Percentiles rank a stretch among this genome's conserved stretches.
Conservation (phyloP, 2,329 filamentous ascomycete species). For the Penicillium carneum region DNA sequence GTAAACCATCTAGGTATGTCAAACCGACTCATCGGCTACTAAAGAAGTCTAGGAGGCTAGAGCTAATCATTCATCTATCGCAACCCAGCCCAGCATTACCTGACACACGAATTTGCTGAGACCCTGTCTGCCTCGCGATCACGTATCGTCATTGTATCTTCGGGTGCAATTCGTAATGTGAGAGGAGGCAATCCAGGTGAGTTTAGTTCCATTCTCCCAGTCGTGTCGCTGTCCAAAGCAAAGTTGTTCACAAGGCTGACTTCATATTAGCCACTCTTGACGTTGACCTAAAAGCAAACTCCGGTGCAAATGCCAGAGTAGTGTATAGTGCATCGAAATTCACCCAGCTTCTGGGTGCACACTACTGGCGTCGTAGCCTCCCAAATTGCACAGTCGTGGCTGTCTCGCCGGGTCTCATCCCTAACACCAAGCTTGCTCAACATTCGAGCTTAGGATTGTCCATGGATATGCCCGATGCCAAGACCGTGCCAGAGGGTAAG, state of each 20-base stretch:
- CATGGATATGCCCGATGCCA: slow-evolving; percentile 38
- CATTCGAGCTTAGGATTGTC: slow-evolving; percentile 22
- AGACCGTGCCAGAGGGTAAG: slow-evolving; percentile 37
- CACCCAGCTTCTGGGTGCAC: slow-evolving; percentile 33
- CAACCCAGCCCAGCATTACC: slow-evolving; percentile 33
- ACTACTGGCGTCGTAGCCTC: slow-evolving; percentile 37
- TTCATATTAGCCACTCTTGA: slow-evolving; percentile 33
- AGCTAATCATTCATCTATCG: background rate
- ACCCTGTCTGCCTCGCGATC: slow-evolving; percentile 30
- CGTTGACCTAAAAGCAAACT: slow-evolving; percentile 33
- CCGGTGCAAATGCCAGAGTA: slow-evolving; percentile 26
- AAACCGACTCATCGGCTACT: background rate
- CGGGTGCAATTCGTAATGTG: slow-evolving; percentile 35
- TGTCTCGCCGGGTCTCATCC: slow-evolving; percentile 36
- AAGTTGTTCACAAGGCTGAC: background rate
- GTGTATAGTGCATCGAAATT: slow-evolving; percentile 40
- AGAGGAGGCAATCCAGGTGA: slow-evolving; percentile 32
- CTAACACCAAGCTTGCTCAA: slow-evolving; percentile 31
- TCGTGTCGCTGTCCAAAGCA: background rate
- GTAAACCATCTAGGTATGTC: slow-evolving; percentile 38
- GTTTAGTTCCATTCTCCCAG: background rate
- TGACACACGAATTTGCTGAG: slow-evolving; percentile 31
- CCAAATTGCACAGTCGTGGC: slow-evolving; percentile 34
- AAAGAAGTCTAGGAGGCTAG: background rate
- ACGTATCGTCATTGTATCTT: slow-evolving; percentile 37